Percentiles rank a stretch among this genome's conserved stretches.
Conservation (phyloP, 2,329 filamentous ascomycete genomes). For the Ophiostoma perfectum region DNA sequence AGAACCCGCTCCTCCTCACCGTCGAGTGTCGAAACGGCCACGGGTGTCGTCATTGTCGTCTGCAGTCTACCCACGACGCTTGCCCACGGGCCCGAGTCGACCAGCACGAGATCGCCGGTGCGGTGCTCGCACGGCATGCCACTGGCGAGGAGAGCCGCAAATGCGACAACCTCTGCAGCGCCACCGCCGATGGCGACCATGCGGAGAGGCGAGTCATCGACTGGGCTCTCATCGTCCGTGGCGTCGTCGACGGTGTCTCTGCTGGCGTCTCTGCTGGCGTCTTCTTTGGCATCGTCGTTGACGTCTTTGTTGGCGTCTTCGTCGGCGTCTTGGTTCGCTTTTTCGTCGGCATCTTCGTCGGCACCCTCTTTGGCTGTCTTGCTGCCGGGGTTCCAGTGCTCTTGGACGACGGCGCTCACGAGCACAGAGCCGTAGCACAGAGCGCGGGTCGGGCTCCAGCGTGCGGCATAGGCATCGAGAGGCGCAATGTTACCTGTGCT, state of each 20-base stretch:
- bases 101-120: conserved; percentile 50
- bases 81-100: conserved; percentile 80
- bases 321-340: neutral
- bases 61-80: conserved; percentile 56
- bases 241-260: neutral
- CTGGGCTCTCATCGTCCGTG: neutral
- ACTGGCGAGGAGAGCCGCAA: conserved; percentile 41
- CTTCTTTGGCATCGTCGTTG: too few relatives aligned
- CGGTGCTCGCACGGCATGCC: conserved; percentile 23
- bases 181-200: conserved; percentile 46
- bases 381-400: conserved; percentile 17
- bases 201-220: conserved; percentile 8
- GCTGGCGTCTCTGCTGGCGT: neutral
- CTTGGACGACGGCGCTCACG: conserved; percentile 27
- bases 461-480: conserved; percentile 75
- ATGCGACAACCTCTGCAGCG: conserved; percentile 56
- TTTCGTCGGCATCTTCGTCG: neutral
- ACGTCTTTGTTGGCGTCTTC: too few relatives aligned
- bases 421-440: conserved; percentile 69
- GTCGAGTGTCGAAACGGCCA: conserved; percentile 38
- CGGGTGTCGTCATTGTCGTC: conserved; percentile 38
- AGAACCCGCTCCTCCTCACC: conserved; percentile 29
- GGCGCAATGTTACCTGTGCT: conserved; percentile 30
- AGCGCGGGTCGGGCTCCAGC: conserved; percentile 85
- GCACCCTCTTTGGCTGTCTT: conserved; percentile 13